A percentile compares a stretch with the other conserved stretches of the same genome.
Conservation (phyloP, 2,329 filamentous ascomycete species). For the Metarhizium rileyi region DNA sequence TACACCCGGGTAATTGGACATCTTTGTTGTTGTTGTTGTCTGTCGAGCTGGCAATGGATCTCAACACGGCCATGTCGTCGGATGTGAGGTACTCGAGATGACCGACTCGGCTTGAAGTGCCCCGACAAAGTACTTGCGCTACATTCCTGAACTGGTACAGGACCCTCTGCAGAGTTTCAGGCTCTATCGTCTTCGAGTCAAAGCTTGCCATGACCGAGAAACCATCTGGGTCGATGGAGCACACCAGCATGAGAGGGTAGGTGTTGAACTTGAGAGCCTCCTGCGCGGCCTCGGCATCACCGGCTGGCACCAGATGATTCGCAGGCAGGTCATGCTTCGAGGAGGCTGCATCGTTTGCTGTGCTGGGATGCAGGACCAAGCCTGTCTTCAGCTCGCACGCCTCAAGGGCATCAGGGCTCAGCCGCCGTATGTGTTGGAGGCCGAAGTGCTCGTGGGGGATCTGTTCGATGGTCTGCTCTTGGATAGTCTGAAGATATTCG, state of each 20-base stretch:
- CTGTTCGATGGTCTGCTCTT: slow-evolving; percentile 43
- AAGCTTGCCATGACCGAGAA: slow-evolving; percentile 55
- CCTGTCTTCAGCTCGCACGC: slow-evolving; percentile 48
- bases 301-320: slow-evolving; percentile 42
- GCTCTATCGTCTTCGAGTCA: slow-evolving; percentile 48
- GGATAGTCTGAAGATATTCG: slow-evolving; percentile 46
- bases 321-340: slow-evolving; percentile 32
- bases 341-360: slow-evolving; percentile 14
- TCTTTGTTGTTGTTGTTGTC: background rate
- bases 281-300: slow-evolving; percentile 45
- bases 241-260: slow-evolving; percentile 57
- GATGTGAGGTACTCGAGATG: slow-evolving; percentile 25
- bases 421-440: slow-evolving; percentile 46
- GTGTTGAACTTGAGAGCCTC: slow-evolving; percentile 51
- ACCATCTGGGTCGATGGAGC: slow-evolving; percentile 44
- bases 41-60: background rate
- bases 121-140: slow-evolving; percentile 37
- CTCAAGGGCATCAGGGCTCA: slow-evolving; percentile 43
- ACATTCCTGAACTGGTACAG: slow-evolving; percentile 42
- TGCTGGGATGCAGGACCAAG: slow-evolving; percentile 42
- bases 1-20: slow-evolving; percentile 9
- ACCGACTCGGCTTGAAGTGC: slow-evolving; percentile 20
- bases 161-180: slow-evolving; percentile 40
- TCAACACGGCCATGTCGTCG: slow-evolving; percentile 24
- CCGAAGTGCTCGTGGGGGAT: slow-evolving; percentile 58